phyloP scores from a whole-genome alignment of 345 rosid genomes.

The Pistacia atlantica region DNA sequence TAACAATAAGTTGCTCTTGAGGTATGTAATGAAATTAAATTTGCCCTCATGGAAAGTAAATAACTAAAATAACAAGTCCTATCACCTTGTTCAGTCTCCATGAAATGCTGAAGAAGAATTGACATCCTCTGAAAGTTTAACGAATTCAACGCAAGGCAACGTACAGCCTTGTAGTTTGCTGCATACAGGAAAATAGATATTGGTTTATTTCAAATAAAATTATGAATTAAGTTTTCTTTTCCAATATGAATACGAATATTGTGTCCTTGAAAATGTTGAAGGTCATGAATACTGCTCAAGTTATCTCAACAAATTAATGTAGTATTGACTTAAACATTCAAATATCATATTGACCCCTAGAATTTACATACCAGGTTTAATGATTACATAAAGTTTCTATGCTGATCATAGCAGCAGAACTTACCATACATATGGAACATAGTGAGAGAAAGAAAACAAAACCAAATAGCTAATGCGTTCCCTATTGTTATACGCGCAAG shows the following conservation, averaged over 20 bases:
- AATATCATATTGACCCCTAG: background rate
- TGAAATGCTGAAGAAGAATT: conserved; percentile 66
- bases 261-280: background rate
- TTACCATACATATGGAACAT: conserved; percentile 92
- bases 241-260: background rate
- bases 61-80: background rate
- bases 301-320: background rate
- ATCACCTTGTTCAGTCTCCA: conserved; percentile 75
- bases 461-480: conserved; percentile 76
- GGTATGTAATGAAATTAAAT: background rate
- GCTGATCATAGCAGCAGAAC: conserved; percentile 26
- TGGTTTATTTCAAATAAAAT: background rate
- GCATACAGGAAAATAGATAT: background rate
- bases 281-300: background rate
- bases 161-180: conserved; percentile 96
- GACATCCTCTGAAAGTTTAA: conserved; percentile 78
- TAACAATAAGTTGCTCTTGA: background rate
- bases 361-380: background rate
- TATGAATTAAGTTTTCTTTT: background rate
- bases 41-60: conserved; percentile 1
- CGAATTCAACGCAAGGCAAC: conserved; percentile 79
- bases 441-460: conserved; percentile 78
- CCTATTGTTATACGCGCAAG: conserved; percentile 78
- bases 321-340: background rate
- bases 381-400: background rate